Evolutionary conservation across 768 basidiomycete genomes (phyloP), one percentile per base, ranked within the genome.

Genomic region (Suillus brevipes): DNA sequence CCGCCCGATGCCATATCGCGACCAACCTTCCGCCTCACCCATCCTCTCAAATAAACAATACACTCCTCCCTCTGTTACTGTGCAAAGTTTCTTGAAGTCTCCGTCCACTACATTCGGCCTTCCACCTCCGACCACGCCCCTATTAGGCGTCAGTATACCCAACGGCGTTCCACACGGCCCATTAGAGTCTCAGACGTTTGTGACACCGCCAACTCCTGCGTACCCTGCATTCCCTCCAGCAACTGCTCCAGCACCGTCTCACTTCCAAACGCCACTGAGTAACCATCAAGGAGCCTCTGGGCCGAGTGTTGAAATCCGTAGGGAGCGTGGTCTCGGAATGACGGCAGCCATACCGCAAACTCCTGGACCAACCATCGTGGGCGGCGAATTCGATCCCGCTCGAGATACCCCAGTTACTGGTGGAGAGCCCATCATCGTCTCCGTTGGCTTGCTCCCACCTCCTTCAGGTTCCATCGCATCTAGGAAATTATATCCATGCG

Each of bases 371-470:
- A 77, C 80, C 49, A 78, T 88, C 25, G 70, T 79, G 1, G 83
- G 81, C 38, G 78, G 75, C 4, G 72, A 60, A 34, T 81, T 80
- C 64, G 80, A 81, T 65, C 72, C 78, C 64, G 65, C 63, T 14
- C 68, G 36, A 31, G 72, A 68, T 31, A 38, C 64, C 23, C 45
- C 49, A 53, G 60, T 65, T 13, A 65, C 69, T 5, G 65, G 68
- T 18, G 84, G 86, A 6, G 86, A 90, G 74, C 84, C 85, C 6
- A 78, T 94, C 65, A 81, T 93, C 18, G 85, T 93, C 38, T 91
- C 90, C 14, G 87, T 91, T 13, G 89, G 89, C 18, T 73, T 85
- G 36, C 72, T 81, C 25, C 74, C 74, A 12, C 64, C 72, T 1
- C 71, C 70, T 13, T 68, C 69, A 56, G 65, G 68, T 42, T 64